Percentiles rank a stretch among this genome's conserved stretches.
Evolutionary conservation across 2,329 filamentous ascomycete species (phyloP).

Genomic region (Penicillium italicum): DNA sequence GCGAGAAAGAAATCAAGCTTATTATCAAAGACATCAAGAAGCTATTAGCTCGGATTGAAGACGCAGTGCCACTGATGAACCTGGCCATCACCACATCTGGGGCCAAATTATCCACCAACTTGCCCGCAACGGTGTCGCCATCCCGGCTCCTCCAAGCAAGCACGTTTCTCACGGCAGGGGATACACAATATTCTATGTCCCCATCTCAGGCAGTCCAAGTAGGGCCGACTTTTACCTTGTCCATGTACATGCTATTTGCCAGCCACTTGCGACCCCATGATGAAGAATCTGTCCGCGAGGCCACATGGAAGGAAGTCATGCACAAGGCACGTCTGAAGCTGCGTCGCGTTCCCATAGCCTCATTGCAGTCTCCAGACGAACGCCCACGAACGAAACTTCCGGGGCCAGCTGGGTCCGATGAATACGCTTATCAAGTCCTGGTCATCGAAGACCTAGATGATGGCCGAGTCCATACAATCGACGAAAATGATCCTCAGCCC

Average conservation of each 20-base stretch:
- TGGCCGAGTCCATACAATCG: constrained; percentile 63
- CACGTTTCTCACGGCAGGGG: constrained; percentile 80
- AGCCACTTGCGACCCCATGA: constrained; percentile 64
- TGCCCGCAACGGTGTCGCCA: constrained; percentile 81
- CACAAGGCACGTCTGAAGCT: constrained; percentile 87
- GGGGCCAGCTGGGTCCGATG: constrained; percentile 49
- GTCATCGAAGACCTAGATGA: constrained; percentile 80
- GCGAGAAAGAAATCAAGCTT: constrained; percentile 61
- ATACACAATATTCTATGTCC: constrained; percentile 71
- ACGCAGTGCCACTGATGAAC: constrained; percentile 86
- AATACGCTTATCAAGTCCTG: constrained; percentile 77
- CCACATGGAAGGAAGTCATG: constrained; percentile 93
- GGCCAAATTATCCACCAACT: constrained; percentile 73
- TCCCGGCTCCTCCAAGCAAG: constrained; percentile 89
- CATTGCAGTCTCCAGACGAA: constrained; percentile 31
- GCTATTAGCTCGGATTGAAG: constrained; percentile 75
- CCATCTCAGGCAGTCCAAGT: constrained; percentile 69
- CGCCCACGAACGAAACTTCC: constrained; percentile 26
- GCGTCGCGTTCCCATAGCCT: constrained; percentile 62
- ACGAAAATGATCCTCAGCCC: constrained; percentile 56
- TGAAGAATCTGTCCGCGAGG: constrained; percentile 57
- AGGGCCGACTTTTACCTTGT: constrained; percentile 79
- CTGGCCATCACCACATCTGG: constrained; percentile 92
- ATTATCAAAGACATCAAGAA: constrained; percentile 73
- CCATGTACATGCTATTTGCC: constrained; percentile 91